These are phyloP conservation scores for Trametes pubescens DNA, from an alignment of 1,284 basidiomycete species.

Conservation along the genomic window DNA sequence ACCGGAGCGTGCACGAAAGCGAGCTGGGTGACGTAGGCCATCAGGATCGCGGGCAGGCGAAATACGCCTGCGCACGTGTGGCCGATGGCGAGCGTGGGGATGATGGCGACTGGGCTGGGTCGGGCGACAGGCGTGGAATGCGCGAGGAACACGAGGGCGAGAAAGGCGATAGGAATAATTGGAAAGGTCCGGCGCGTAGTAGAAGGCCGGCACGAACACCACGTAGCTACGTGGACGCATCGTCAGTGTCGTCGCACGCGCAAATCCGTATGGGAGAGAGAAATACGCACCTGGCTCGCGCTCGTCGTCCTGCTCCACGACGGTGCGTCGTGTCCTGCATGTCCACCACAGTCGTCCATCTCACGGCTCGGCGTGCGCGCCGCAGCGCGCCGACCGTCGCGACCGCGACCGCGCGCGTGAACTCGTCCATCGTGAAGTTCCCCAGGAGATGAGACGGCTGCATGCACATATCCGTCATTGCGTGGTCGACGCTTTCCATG, in stretches of 20 bases:
- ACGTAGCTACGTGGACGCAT: constrained; percentile 63
- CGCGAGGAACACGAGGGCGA: too few relatives aligned
- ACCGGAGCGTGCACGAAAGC: too few relatives aligned
- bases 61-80: too few relatives aligned
- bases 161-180: too few relatives aligned
- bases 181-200: constrained; percentile 73
- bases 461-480: constrained; percentile 69
- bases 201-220: constrained; percentile 83
- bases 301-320: constrained; percentile 92
- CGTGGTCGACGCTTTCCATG: constrained; percentile 79
- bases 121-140: too few relatives aligned
- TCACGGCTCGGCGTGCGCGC: constrained; percentile 44
- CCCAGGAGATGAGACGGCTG: constrained; percentile 67
- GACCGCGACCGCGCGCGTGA: constrained; percentile 89
- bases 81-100: too few relatives aligned
- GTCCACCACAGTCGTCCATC: constrained; percentile 54
- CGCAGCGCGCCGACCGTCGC: constrained; percentile 88
- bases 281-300: constrained; percentile 77
- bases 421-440: constrained; percentile 84
- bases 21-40: too few relatives aligned
- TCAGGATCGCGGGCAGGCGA: too few relatives aligned
- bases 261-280: neutral
- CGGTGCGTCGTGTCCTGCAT: constrained; percentile 94
- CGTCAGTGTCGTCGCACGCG: neutral
- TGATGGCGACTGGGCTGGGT: too few relatives aligned